phyloP scores from a whole-genome alignment of 257 asterid species.

The Penstemon barbatus region DNA sequence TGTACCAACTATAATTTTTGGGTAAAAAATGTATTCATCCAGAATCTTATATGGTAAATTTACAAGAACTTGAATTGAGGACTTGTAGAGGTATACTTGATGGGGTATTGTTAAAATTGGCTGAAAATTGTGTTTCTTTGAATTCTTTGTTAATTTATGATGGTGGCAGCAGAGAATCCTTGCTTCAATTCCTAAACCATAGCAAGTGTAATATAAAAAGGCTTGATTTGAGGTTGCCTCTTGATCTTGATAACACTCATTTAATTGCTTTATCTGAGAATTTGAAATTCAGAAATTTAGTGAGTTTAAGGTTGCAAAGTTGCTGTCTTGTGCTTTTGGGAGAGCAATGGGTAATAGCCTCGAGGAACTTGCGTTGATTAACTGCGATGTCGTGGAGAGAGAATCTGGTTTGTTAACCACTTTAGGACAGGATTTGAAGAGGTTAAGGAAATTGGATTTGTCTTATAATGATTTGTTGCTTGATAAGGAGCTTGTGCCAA shows the following conservation, averaged over 20 bases:
- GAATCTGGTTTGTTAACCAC: conserved; percentile 63
- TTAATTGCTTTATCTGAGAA: conserved; percentile 56
- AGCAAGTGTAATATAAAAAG: conserved; percentile 42
- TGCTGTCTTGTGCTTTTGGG: conserved; percentile 62
- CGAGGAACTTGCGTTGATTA: conserved; percentile 64
- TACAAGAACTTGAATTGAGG: conserved; percentile 52
- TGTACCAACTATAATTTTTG: no score
- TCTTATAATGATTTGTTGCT: conserved; percentile 65
- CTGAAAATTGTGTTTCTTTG: conserved; percentile 45
- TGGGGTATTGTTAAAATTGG: conserved; percentile 48
- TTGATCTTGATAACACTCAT: conserved; percentile 72
- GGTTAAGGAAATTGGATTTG: conserved; percentile 62
- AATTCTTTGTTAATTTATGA: conserved; percentile 60
- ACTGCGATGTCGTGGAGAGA: conserved; percentile 64
- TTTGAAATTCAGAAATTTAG: conserved; percentile 49
- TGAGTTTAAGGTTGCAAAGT: conserved; percentile 61
- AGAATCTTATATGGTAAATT: no score
- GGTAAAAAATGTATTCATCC: no score
- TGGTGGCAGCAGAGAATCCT: conserved; percentile 65
- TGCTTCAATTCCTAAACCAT: conserved; percentile 59
- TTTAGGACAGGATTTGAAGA: conserved; percentile 66
- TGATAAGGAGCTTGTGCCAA: conserved; percentile 63
- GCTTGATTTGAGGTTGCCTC: conserved; percentile 74
- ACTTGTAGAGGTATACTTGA: conserved; percentile 57
- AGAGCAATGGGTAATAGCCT: conserved; percentile 38